Conservation (phyloP, 805 yeast genomes). For the Saturnispora serradocipensis region DNA sequence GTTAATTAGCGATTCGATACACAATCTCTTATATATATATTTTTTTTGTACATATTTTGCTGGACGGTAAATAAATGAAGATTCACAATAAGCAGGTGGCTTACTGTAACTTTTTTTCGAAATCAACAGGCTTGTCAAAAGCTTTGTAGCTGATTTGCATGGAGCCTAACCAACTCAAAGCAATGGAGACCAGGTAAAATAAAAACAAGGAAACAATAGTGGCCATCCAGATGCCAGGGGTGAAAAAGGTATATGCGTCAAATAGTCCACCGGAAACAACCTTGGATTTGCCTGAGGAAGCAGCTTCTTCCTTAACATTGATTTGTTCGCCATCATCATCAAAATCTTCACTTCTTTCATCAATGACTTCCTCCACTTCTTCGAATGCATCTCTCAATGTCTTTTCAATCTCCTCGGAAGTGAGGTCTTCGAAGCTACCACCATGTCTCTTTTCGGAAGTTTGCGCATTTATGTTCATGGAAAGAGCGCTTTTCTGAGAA, state of each 20-base stretch:
- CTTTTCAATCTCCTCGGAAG: conserved; percentile 21
- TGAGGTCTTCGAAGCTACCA: conserved; percentile 17
- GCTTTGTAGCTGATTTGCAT: conserved; percentile 75
- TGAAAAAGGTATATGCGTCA: conserved; percentile 58
- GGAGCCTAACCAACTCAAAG: conserved; percentile 62
- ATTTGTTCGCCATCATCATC: background rate
- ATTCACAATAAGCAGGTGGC: background rate
- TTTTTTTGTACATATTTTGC: background rate
- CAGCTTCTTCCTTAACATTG: background rate
- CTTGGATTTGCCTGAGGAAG: conserved; percentile 1
- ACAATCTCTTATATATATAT: no score
- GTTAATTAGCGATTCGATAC: conserved; percentile 11
- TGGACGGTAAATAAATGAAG: background rate
- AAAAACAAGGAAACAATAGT: conserved; percentile 57
- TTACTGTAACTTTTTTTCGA: conserved; percentile 37
- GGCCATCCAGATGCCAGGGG: conserved; percentile 75
- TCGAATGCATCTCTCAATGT: conserved; percentile 25
- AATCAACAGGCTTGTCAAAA: conserved; percentile 59
- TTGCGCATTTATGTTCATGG: no score
- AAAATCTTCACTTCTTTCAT: conserved; percentile 7
- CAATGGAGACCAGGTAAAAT: conserved; percentile 45
- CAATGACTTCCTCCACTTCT: conserved; percentile 20
- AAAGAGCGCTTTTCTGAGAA: no score
- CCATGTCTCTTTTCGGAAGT: conserved; percentile 9
- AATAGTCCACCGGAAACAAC: conserved; percentile 37